Percentiles rank a stretch among this genome's conserved stretches.
Conservation (phyloP, 805 yeast species). For the Candida multigemmis region DNA sequence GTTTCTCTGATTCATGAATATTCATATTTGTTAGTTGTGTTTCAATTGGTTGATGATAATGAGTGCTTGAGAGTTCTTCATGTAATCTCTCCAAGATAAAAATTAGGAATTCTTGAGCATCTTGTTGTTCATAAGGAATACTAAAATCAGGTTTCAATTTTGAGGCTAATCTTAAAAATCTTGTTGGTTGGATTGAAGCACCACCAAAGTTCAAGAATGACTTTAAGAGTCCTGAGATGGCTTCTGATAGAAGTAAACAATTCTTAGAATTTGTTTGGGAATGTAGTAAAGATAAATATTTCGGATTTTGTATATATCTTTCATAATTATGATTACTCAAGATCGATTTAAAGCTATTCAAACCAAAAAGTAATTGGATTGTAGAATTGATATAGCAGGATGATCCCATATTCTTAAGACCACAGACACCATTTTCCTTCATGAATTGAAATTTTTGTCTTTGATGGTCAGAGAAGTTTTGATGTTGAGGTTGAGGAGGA, state of each 20-base stretch:
- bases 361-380: conserved; percentile 59
- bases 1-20: conserved; percentile 21
- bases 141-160: conserved; percentile 54
- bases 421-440: conserved; percentile 45
- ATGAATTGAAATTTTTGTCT: conserved; percentile 3
- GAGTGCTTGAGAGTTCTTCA: conserved; percentile 43
- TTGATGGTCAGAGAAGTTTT: not conserved
- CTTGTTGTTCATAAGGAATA: conserved; percentile 73
- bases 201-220: conserved; percentile 54
- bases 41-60: too few relatives aligned
- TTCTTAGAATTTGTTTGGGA: conserved; percentile 8
- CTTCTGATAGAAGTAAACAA: conserved; percentile 32
- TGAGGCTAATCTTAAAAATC: conserved; percentile 46
- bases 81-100: conserved; percentile 61
- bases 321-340: conserved; percentile 39
- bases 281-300: conserved; percentile 14
- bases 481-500: conserved; percentile 2
- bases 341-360: conserved; percentile 38
- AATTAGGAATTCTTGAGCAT: conserved; percentile 68
- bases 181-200: conserved; percentile 54
- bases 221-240: conserved; percentile 44
- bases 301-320: conserved; percentile 29
- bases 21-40: conserved; percentile 22
- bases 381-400: conserved; percentile 74
- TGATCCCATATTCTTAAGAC: conserved; percentile 59